These are phyloP conservation scores for Ogataea trehaloabstinens DNA, from an alignment of 805 yeast species.

Conservation along the genomic window DNA sequence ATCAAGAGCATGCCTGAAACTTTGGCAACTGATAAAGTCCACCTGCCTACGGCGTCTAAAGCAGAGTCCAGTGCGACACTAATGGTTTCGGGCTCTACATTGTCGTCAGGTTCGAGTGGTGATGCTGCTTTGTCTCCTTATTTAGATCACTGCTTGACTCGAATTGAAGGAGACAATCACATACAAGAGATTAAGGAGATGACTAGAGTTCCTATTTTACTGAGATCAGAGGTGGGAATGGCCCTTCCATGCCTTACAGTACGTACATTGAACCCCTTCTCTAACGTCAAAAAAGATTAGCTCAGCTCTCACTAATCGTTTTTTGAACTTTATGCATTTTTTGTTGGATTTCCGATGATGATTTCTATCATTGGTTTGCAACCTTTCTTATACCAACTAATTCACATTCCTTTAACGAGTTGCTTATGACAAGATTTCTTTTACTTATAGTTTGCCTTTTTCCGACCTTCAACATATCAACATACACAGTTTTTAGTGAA, in stretches of 20 bases:
- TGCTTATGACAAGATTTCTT: constrained; percentile 1
- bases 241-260: constrained; percentile 94
- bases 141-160: constrained; percentile 52
- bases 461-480: no score
- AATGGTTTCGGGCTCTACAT: constrained; percentile 3
- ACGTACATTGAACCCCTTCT: constrained; percentile 84
- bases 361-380: no score
- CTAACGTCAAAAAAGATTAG: constrained; percentile 15
- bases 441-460: constrained; percentile 1
- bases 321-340: not conserved
- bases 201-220: constrained; percentile 74
- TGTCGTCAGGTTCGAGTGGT: constrained; percentile 8
- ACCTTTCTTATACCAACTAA: not conserved
- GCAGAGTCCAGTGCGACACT: constrained; percentile 7
- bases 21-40: constrained; percentile 12
- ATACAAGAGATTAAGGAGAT: constrained; percentile 83
- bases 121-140: constrained; percentile 53
- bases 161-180: constrained; percentile 57
- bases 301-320: not conserved
- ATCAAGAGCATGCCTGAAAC: constrained; percentile 30
- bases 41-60: constrained; percentile 5
- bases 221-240: constrained; percentile 93
- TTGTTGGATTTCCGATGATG: not conserved
- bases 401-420: constrained; percentile 1
- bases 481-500: no score